These are phyloP conservation scores for Dillenia turbinata DNA, from an alignment of 164 flowering plant species.

Conservation along the genomic window DNA sequence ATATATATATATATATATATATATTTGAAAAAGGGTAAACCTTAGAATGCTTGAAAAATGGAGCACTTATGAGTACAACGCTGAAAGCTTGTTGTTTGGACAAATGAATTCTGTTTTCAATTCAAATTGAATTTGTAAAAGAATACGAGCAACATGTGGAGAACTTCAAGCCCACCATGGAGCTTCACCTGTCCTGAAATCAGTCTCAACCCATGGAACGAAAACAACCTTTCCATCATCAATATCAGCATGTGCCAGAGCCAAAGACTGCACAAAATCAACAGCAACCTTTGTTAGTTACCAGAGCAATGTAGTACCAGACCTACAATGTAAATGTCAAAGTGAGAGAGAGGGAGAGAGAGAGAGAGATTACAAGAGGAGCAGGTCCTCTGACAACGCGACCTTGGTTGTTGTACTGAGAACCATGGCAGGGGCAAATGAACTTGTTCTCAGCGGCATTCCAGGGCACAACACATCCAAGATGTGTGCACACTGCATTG, in stretches of 20 bases:
- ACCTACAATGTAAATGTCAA: background rate
- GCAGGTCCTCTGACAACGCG: conserved; percentile 92
- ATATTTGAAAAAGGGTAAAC: too few species aligned
- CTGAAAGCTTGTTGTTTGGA: too few species aligned
- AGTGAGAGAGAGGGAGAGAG: background rate
- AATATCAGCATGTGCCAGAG: conserved; percentile 76
- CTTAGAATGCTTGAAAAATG: too few species aligned
- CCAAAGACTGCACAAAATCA: conserved; percentile 61
- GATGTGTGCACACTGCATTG: conserved; percentile 93
- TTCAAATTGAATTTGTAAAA: background rate
- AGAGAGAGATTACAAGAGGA: conserved; percentile 61
- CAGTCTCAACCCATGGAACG: conserved; percentile 91
- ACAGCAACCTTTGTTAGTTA: background rate
- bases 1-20: too few species aligned
- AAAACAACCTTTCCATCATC: conserved; percentile 86
- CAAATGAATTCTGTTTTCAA: too few species aligned
- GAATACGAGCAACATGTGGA: background rate
- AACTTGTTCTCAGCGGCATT: conserved; percentile 79
- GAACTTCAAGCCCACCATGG: conserved; percentile 84
- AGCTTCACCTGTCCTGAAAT: conserved; percentile 89
- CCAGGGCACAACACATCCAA: conserved; percentile 93
- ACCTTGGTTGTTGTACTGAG: conserved; percentile 91
- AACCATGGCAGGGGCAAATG: conserved; percentile 96
- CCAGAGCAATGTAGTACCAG: background rate
- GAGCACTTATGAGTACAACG: too few species aligned